Base-by-base conservation (phyloP, 768 basidiomycete species). In the Trametes maxima region DNA sequence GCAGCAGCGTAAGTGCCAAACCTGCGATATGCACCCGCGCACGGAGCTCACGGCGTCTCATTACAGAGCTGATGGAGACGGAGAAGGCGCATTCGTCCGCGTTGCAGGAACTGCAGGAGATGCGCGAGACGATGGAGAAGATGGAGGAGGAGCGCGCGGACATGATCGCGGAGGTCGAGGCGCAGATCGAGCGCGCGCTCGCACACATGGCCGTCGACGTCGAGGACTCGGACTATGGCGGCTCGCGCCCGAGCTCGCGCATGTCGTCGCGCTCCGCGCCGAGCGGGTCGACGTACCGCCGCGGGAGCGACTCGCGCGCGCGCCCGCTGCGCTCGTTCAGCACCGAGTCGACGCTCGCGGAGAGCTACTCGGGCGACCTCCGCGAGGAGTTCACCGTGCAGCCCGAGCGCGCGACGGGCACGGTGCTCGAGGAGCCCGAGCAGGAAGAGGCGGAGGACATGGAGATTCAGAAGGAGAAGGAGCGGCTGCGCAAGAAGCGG, bases 141-240 rank as follows among this genome's bases (percentile, higher is more conserved):
- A 93, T 94, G 92, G 92, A 94, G 71, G 77, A 85, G 68, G 93
- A 90, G 75, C 90, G 92, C 63, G 85, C 87, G 54, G 89, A 88
- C 69, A 92, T 93, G 92, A 88, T 94, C 43, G 91, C 90, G n/a
- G 92, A 94, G 75, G 92, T 94, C 22, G 92, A 94, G 70, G 90
- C 89, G 25, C 92, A 94, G 77, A 94, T 94, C 68, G 92, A 94
- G 73, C 82, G 89, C 58, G 92, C 93, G 0, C 79, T 94, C 51
- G 88, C 85, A 25, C 89, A 89, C 24, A 93, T 94, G 91, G 86
- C 88, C 24, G 88, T 92, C 60, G 89, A 87, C 65, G 79, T 89
- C 54, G 86, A 85, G 52, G 89, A 90, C 55, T 91, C 89, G 17
- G 91, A 93, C 66, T 89, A 89, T 58, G 81, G 80, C 44, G 83